Conservation (phyloP, 2,329 filamentous ascomycete species). For the Sporothrix curviconia region DNA sequence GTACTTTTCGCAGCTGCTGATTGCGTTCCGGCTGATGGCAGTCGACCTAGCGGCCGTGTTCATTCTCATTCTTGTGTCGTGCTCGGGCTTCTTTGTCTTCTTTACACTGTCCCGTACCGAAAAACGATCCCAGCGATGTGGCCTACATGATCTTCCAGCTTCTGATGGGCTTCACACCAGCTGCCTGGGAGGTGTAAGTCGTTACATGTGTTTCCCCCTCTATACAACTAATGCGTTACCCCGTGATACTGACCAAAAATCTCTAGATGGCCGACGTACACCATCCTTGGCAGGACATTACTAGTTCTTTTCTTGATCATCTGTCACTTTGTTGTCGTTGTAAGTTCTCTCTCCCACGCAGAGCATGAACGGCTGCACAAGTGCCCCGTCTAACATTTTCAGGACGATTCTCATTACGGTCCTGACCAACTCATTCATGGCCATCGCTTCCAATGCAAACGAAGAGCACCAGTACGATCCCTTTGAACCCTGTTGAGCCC, state of each 20-base stretch:
- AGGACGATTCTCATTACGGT: conserved; percentile 89
- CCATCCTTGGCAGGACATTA: conserved; percentile 67
- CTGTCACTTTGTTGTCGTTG: conserved; percentile 89
- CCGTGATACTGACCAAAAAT: conserved; percentile 38
- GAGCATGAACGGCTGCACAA: no score
- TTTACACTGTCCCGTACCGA: conserved; percentile 75
- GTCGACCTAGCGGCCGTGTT: conserved; percentile 81
- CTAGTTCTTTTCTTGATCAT: conserved; percentile 83
- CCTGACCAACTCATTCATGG: conserved; percentile 94
- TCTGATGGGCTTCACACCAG: conserved; percentile 90
- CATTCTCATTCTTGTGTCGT: conserved; percentile 75
- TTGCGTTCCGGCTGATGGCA: conserved; percentile 91
- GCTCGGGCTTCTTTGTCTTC: conserved; percentile 92
- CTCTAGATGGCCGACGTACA: conserved; percentile 69
- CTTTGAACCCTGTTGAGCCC: no score
- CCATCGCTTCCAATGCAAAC: conserved; percentile 85
- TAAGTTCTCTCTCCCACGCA: conserved; percentile 38
- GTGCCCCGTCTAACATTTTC: conserved; percentile 17
- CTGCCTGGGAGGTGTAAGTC: conserved; percentile 91
- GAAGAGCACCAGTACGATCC: conserved; percentile 87
- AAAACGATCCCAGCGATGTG: conserved; percentile 64
- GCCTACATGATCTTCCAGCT: conserved; percentile 91
- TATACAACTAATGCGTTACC: no score
- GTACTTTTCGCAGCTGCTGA: conserved; percentile 91
- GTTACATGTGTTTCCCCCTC: conserved; percentile 26